phyloP scores from a whole-genome alignment of 805 yeast genomes.

The Sporopachydermia lactativora region DNA sequence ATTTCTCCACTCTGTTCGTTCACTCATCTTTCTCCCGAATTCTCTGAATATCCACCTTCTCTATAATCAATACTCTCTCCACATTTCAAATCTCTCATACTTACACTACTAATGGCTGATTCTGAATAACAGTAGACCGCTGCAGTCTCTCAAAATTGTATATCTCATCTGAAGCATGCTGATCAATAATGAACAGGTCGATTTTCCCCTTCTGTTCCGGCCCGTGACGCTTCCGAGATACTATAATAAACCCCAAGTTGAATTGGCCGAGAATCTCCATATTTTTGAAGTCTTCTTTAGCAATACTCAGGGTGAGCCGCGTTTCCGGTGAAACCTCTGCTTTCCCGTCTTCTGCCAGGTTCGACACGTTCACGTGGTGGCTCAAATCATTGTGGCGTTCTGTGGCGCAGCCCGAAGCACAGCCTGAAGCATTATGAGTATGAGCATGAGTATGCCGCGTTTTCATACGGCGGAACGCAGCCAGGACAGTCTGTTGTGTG shows the following conservation, averaged over 20 bases:
- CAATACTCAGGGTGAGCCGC: slow-evolving; percentile 44
- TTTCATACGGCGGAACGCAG: no score
- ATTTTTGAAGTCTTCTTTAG: slow-evolving; percentile 53
- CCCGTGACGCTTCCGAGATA: slow-evolving; percentile 25
- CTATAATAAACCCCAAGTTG: slow-evolving; percentile 87
- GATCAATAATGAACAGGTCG: slow-evolving; percentile 82
- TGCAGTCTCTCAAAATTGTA: slow-evolving; percentile 71
- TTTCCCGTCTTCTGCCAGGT: slow-evolving; percentile 28
- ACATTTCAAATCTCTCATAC: no score
- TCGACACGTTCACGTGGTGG: no score
- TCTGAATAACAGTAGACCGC: slow-evolving; percentile 38
- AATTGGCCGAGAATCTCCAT: slow-evolving; percentile 90
- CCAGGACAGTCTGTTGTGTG: no score
- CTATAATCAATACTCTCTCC: no score
- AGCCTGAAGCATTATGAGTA: no score
- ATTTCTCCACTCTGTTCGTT: no score
- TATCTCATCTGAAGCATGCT: slow-evolving; percentile 96
- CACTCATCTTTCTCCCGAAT: no score
- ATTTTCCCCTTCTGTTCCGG: slow-evolving; percentile 14
- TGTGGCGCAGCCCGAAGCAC: no score
- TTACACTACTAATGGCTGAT: slow-evolving; percentile 50
- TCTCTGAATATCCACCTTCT: no score
- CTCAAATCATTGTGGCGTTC: no score
- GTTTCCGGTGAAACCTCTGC: slow-evolving; percentile 34
- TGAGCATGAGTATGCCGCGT: no score